A percentile compares a stretch with the other conserved stretches of the same genome.
Evolutionary conservation across 1,284 basidiomycete genomes (phyloP).

Genomic region (Mycena citricolor): DNA sequence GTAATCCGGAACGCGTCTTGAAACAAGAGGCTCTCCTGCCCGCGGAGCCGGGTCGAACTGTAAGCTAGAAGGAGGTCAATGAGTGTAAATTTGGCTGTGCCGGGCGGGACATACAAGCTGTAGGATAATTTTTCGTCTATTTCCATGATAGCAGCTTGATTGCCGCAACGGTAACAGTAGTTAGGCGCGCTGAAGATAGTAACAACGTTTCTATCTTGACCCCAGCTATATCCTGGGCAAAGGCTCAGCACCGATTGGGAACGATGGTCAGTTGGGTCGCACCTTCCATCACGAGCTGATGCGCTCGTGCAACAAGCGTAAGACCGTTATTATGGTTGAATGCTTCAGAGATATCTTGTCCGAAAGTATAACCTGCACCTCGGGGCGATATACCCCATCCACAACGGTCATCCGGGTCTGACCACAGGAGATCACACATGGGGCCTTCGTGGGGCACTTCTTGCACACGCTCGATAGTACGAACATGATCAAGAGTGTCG

Average conservation of each 20-base stretch:
- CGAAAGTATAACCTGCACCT: slow-evolving; percentile 98
- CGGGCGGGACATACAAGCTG: slow-evolving; percentile 66
- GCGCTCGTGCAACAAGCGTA: slow-evolving; percentile 92
- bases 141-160: slow-evolving; percentile 99
- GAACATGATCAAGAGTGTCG: slow-evolving; percentile 98
- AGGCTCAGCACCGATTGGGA: background rate
- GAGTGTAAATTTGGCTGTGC: slow-evolving; percentile 8
- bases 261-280: slow-evolving; percentile 27
- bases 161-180: slow-evolving; percentile 99
- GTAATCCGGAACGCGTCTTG: slow-evolving; percentile 97
- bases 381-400: slow-evolving; percentile 99
- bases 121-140: slow-evolving; percentile 98
- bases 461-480: slow-evolving; percentile 97
- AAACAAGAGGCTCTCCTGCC: slow-evolving; percentile 97
- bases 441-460: slow-evolving; percentile 99
- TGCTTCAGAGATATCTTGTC: slow-evolving; percentile 97
- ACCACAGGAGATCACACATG: slow-evolving; percentile 99
- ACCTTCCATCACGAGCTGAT: slow-evolving; percentile 99
- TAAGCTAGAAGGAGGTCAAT: slow-evolving; percentile 58
- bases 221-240: slow-evolving; percentile 84
- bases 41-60: slow-evolving; percentile 99
- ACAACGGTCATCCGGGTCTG: slow-evolving; percentile 98
- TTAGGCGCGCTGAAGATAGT: slow-evolving; percentile 99
- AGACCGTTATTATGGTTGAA: slow-evolving; percentile 99
- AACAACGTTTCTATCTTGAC: slow-evolving; percentile 99